Conservation (phyloP, 2,329 filamentous ascomycete species). For the Fusarium sp. region DNA sequence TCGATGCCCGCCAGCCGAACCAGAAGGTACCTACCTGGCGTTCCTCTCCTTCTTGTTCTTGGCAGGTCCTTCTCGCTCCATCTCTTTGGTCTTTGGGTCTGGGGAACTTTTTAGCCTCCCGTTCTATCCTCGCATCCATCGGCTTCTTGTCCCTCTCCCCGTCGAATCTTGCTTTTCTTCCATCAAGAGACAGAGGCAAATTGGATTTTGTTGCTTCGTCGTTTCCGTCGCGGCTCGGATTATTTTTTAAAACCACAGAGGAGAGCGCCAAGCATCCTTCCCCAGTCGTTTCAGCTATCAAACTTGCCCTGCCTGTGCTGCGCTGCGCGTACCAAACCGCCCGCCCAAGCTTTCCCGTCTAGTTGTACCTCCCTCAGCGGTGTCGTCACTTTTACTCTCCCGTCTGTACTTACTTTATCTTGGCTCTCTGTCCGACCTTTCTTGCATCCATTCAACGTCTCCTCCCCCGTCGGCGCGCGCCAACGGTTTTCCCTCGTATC, state of each 20-base stretch:
- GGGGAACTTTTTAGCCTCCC: constrained; percentile 6
- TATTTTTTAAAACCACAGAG: background rate
- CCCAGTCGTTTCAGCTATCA: constrained; percentile 7
- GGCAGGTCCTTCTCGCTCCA: background rate
- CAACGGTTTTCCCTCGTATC: constrained; percentile 24
- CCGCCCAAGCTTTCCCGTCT: background rate
- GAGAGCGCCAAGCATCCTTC: constrained; percentile 14
- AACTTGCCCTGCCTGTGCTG: background rate
- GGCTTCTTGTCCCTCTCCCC: background rate
- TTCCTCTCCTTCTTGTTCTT: background rate
- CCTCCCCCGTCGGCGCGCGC: background rate
- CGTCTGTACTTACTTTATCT: background rate
- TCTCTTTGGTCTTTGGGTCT: constrained; percentile 2
- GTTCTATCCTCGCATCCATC: background rate
- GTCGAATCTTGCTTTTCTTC: background rate
- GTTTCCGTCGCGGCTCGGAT: background rate
- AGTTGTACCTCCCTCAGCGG: constrained; percentile 16
- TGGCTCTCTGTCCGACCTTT: constrained; percentile 6
- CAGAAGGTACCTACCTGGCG: constrained; percentile 19
- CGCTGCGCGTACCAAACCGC: background rate
- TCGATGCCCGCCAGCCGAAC: constrained; percentile 1
- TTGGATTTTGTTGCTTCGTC: background rate
- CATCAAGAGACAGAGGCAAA: background rate
- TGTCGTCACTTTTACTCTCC: constrained; percentile 27
- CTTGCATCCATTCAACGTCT: constrained; percentile 10